Percentiles rank a stretch among this genome's conserved stretches.
Conservation (phyloP, 352 stramenopile genomes). For the Blastocystis sp. region DNA sequence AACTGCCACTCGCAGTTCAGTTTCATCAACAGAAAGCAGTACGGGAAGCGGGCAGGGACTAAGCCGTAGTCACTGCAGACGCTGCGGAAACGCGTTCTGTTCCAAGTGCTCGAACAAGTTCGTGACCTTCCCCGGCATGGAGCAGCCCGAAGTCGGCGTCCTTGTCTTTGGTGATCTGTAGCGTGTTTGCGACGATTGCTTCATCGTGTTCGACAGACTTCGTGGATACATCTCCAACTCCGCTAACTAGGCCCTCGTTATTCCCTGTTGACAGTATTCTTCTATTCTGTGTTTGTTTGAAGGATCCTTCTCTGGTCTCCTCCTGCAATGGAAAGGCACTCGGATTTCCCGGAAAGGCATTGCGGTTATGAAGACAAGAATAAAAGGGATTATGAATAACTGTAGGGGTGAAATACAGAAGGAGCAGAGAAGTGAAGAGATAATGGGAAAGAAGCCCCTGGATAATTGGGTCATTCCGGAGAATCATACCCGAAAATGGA, state of each 20-base stretch:
- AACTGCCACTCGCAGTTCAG: slow-evolving; percentile 31
- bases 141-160: background rate
- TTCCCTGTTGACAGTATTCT: background rate
- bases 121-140: background rate
- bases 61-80: slow-evolving; percentile 24
- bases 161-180: background rate
- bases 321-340: too few species aligned
- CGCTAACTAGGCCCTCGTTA: background rate
- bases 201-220: slow-evolving; percentile 42
- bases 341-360: too few species aligned
- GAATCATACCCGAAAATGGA: background rate
- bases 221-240: background rate
- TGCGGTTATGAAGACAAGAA: too few species aligned
- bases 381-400: background rate
- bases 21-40: slow-evolving; percentile 58
- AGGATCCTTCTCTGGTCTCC: background rate
- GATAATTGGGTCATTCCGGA: background rate
- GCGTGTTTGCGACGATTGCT: slow-evolving; percentile 60
- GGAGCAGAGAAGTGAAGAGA: background rate
- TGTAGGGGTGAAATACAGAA: background rate
- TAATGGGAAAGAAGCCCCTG: background rate
- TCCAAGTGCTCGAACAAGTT: slow-evolving; percentile 38
- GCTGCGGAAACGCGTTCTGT: slow-evolving; percentile 51
- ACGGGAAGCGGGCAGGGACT: background rate
- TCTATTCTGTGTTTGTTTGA: background rate